Evolutionary conservation across 108 stramenopile genomes (phyloP).

Genomic region (Chaetoceros muelleri): DNA sequence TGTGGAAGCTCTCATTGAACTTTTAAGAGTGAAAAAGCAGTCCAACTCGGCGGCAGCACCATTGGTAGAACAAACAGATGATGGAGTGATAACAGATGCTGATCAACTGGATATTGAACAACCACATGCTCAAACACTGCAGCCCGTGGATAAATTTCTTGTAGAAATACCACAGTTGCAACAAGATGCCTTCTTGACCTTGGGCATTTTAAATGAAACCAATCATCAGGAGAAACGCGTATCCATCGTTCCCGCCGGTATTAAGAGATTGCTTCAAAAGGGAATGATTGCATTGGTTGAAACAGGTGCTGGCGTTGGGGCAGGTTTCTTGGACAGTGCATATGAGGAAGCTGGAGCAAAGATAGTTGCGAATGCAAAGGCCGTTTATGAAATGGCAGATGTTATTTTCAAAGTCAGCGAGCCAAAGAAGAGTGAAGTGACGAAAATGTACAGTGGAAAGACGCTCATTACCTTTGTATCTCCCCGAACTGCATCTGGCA

Average conservation of each 20-base stretch:
- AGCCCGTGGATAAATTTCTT: constrained; percentile 27
- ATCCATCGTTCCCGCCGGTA: constrained; percentile 34
- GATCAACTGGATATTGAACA: constrained; percentile 10
- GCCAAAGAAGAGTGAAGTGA: constrained; percentile 49
- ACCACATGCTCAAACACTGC: constrained; percentile 1
- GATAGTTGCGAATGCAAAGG: constrained; percentile 33
- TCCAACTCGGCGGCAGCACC: no score
- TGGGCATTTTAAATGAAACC: constrained; percentile 69
- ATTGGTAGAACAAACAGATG: background rate
- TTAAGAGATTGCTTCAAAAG: constrained; percentile 32
- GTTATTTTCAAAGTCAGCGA: constrained; percentile 53
- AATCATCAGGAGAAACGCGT: constrained; percentile 47
- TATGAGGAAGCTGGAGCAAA: constrained; percentile 66
- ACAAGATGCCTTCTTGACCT: constrained; percentile 24
- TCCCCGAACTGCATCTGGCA: constrained; percentile 40
- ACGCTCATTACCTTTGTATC: constrained; percentile 53
- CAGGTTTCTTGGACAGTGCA: constrained; percentile 49
- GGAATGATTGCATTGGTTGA: constrained; percentile 44
- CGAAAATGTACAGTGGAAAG: constrained; percentile 46
- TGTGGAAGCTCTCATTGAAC: constrained; percentile 29
- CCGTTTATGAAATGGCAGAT: constrained; percentile 28
- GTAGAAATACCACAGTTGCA: constrained; percentile 28
- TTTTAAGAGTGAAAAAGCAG: constrained; percentile 19
- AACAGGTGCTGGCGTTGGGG: constrained; percentile 47
- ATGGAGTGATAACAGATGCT: background rate